Percentiles rank a stretch among this genome's conserved stretches.
Evolutionary conservation across 805 yeast genomes (phyloP).

Genomic region (Candida tammaniensis): DNA sequence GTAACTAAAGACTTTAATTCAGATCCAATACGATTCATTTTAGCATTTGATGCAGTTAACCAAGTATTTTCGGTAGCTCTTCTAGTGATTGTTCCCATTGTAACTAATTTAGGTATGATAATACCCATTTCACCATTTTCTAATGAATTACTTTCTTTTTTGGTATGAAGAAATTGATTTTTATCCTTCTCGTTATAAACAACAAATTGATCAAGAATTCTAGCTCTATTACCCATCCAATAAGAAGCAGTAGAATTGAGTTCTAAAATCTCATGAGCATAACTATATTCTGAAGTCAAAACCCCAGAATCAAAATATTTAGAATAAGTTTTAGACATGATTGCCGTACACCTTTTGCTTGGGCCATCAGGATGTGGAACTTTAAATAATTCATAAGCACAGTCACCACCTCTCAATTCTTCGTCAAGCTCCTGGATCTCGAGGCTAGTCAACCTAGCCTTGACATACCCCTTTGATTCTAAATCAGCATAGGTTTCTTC

Average conservation of each 20-base stretch:
- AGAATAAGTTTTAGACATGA: conserved; percentile 75
- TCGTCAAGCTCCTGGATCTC: too few relatives aligned
- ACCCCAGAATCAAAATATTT: conserved; percentile 70
- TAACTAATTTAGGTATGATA: conserved; percentile 76
- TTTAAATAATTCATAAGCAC: conserved; percentile 50
- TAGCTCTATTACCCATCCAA: conserved; percentile 88
- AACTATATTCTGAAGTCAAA: conserved; percentile 64
- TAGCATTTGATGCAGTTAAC: conserved; percentile 96
- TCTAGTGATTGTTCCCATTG: conserved; percentile 97
- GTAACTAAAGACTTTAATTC: conserved; percentile 82
- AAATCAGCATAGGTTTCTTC: conserved; percentile 28
- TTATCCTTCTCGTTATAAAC: conserved; percentile 44
- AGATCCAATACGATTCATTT: conserved; percentile 80
- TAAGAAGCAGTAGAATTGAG: conserved; percentile 80
- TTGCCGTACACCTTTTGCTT: conserved; percentile 62
- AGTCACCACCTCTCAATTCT: conserved; percentile 17
- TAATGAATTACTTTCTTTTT: conserved; percentile 18
- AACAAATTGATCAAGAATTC: conserved; percentile 83
- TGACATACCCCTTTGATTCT: conserved; percentile 37
- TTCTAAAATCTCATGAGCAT: conserved; percentile 76
- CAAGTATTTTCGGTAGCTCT: conserved; percentile 97
- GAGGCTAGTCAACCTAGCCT: conserved; percentile 24
- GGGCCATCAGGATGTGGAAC: conserved; percentile 91
- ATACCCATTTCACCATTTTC: conserved; percentile 50
- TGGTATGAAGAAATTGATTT: conserved; percentile 24